phyloP scores from a whole-genome alignment of 306 rosid genomes.

The Calophaca sinica region DNA sequence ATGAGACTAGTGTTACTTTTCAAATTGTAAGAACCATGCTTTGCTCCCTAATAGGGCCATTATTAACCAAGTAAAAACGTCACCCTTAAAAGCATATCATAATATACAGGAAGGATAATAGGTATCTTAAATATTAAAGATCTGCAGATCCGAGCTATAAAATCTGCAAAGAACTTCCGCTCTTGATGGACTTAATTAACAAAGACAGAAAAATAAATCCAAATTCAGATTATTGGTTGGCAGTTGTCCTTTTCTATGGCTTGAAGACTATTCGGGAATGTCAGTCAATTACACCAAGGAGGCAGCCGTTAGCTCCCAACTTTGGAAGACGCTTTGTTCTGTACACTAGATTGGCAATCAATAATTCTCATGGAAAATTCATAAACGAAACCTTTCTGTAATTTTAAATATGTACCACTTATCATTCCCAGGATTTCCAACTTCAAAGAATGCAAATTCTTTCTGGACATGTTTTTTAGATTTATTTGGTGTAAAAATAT shows the following conservation, averaged over 20 bases:
- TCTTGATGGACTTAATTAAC: no score
- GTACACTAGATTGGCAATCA: conserved; percentile 33
- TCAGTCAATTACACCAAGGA: conserved; percentile 2
- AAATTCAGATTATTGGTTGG: conserved; percentile 14
- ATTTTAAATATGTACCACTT: conserved; percentile 5
- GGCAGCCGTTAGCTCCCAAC: conserved; percentile 39
- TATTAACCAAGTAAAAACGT: neutral
- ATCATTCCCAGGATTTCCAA: conserved; percentile 14
- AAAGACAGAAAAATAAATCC: no score
- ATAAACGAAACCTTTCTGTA: neutral
- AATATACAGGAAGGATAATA: neutral
- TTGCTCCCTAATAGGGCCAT: neutral
- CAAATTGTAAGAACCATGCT: neutral
- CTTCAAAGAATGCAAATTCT: neutral
- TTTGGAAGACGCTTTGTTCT: conserved; percentile 48
- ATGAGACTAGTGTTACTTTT: neutral
- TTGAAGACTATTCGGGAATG: conserved; percentile 9
- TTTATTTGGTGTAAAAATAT: neutral
- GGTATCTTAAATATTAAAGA: neutral
- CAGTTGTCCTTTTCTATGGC: conserved; percentile 26
- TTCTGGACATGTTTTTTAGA: conserved; percentile 20
- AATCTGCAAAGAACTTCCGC: no score
- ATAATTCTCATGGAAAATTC: conserved; percentile 34
- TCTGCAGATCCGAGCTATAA: neutral
- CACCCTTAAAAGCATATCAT: neutral